A percentile compares a stretch with the other conserved stretches of the same genome.
Evolutionary conservation across 257 asterid species (phyloP).

Genomic region (Linaria vulgaris): DNA sequence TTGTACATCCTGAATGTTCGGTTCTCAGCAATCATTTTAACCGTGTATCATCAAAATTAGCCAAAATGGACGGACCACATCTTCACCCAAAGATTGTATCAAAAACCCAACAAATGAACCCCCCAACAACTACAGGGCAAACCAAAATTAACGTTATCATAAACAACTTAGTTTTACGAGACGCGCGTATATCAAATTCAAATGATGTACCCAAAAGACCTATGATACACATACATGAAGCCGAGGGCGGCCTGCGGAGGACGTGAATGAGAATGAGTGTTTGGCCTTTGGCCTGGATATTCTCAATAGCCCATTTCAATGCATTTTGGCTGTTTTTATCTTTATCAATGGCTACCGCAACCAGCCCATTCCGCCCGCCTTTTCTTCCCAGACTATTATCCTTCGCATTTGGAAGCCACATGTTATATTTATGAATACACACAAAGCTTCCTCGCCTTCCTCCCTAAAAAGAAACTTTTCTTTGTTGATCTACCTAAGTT

Average conservation of each 20-base stretch:
- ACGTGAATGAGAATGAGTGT: conserved; percentile 82
- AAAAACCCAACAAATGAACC: background rate
- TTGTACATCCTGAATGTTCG: too few species aligned
- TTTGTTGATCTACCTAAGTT: too few species aligned
- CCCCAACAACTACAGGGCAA: too few species aligned
- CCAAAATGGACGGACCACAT: too few species aligned
- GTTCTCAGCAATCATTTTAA: too few species aligned
- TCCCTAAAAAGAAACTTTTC: too few species aligned
- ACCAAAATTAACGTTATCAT: too few species aligned
- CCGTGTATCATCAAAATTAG: too few species aligned
- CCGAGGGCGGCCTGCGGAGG: conserved; percentile 31
- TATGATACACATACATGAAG: conserved; percentile 38
- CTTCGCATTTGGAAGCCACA: conserved; percentile 57
- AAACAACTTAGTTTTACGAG: too few species aligned
- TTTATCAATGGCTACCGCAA: conserved; percentile 86
- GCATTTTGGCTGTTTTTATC: conserved; percentile 89
- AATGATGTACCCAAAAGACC: background rate
- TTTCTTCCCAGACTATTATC: conserved; percentile 23
- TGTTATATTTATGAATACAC: conserved; percentile 26
- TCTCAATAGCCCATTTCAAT: conserved; percentile 68
- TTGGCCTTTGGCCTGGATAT: conserved; percentile 66
- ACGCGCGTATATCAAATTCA: background rate
- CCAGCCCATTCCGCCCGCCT: conserved; percentile 53
- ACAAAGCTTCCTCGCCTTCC: background rate
- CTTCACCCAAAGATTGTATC: background rate